These are phyloP conservation scores for Botrytis fabae DNA, from an alignment of 2,329 filamentous ascomycete species.

Conservation along the genomic window DNA sequence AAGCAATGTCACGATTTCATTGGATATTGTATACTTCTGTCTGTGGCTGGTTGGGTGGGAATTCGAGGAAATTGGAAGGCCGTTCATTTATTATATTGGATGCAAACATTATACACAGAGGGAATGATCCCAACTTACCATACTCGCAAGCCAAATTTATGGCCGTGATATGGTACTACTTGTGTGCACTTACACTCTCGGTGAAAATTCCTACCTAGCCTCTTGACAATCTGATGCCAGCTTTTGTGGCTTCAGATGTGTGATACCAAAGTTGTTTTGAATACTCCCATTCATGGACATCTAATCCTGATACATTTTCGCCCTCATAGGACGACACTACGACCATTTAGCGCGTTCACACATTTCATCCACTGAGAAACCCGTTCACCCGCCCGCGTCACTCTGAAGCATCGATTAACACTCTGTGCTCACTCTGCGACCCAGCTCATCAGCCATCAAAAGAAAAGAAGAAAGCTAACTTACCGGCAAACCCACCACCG, in stretches of 20 bases:
- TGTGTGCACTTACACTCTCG: neutral
- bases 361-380: neutral
- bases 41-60: slow-evolving; percentile 1
- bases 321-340: slow-evolving; percentile 7
- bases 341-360: neutral
- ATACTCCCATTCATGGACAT: neutral
- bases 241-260: neutral
- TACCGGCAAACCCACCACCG: neutral
- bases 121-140: neutral
- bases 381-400: neutral
- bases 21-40: neutral
- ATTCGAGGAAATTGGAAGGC: neutral
- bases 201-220: neutral
- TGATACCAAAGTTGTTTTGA: slow-evolving; percentile 15
- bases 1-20: neutral
- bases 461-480: neutral
- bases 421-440: neutral
- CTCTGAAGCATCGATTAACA: neutral
- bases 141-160: neutral
- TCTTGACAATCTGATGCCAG: neutral
- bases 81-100: neutral
- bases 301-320: slow-evolving; percentile 19
- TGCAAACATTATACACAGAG: neutral
- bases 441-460: neutral
- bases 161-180: neutral